These are phyloP conservation scores for Dendrobium huoshanense DNA, from an alignment of 106 monocot genomes.

Conservation along the genomic window DNA sequence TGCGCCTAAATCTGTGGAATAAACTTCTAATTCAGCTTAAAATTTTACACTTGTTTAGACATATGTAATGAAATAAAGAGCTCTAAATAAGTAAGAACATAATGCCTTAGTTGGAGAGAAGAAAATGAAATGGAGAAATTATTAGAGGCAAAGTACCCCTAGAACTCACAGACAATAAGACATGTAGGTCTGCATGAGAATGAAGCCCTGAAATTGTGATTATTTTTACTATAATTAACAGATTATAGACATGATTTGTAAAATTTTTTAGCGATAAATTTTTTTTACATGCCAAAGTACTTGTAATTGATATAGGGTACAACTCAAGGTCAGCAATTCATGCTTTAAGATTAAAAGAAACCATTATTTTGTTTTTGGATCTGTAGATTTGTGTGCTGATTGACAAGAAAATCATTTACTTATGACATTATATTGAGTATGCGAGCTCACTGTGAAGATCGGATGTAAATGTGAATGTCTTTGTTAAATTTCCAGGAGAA, in stretches of 20 bases:
- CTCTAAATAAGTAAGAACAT: not conserved
- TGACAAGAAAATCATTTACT: not conserved
- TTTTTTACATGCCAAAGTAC: not conserved
- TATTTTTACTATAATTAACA: not conserved
- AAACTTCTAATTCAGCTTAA: not conserved
- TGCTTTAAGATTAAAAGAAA: not conserved
- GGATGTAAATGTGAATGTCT: not conserved
- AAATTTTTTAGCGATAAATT: not conserved
- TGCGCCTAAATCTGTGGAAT: not conserved
- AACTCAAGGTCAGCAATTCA: not conserved
- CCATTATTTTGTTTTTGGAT: not conserved
- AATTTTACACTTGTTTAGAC: not conserved
- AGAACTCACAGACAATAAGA: not conserved
- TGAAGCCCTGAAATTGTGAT: not conserved
- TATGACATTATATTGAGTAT: not conserved
- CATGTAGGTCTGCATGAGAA: not conserved
- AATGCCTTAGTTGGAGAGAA: not conserved
- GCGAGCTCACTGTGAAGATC: not conserved
- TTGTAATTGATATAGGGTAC: not conserved
- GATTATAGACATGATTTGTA: not conserved
- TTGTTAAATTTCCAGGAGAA: slow-evolving; percentile 52
- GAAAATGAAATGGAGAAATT: not conserved
- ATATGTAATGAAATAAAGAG: not conserved
- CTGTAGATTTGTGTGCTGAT: not conserved
- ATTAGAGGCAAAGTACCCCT: not conserved